Evolutionary conservation across 2,329 filamentous ascomycete species (phyloP).

Genomic region (Coleophoma crateriformis): DNA sequence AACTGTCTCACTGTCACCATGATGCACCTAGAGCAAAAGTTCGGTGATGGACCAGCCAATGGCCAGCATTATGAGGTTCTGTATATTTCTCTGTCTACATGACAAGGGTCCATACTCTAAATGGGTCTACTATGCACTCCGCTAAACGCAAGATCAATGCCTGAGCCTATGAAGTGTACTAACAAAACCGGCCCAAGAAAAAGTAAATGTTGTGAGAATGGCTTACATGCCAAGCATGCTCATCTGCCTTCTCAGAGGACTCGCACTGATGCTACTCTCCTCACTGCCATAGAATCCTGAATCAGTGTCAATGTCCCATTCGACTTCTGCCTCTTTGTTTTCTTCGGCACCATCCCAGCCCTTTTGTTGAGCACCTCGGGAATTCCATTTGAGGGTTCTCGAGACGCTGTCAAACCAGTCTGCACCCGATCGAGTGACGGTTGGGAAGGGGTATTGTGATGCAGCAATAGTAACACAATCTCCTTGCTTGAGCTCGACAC

Average conservation of each 20-base stretch:
- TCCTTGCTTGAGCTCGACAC: slow-evolving; percentile 85
- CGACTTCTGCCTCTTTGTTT: slow-evolving; percentile 43
- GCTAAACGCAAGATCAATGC: not conserved
- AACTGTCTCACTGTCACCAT: too few species aligned
- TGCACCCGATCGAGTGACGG: slow-evolving; percentile 79
- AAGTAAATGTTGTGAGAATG: not conserved
- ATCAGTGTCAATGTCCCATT: slow-evolving; percentile 96
- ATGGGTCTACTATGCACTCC: not conserved
- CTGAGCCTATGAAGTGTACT: not conserved
- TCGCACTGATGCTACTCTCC: slow-evolving; percentile 62
- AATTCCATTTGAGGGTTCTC: slow-evolving; percentile 91
- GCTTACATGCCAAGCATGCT: slow-evolving; percentile 59
- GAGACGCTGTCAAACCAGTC: slow-evolving; percentile 98
- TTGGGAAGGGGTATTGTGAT: slow-evolving; percentile 94
- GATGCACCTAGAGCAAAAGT: not conserved
- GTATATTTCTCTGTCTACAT: not conserved
- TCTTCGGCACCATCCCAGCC: slow-evolving; percentile 55
- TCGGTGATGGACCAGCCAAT: not conserved
- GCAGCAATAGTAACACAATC: slow-evolving; percentile 96
- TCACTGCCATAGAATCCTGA: slow-evolving; percentile 66
- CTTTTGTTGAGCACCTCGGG: slow-evolving; percentile 85
- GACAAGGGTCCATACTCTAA: not conserved
- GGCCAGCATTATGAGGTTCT: not conserved
- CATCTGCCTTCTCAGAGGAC: slow-evolving; percentile 68
- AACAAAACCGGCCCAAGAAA: not conserved